A percentile compares a stretch with the other conserved stretches of the same genome.
phyloP scores from a whole-genome alignment of 768 basidiomycete genomes.

The Pulveroboletus sp. region DNA sequence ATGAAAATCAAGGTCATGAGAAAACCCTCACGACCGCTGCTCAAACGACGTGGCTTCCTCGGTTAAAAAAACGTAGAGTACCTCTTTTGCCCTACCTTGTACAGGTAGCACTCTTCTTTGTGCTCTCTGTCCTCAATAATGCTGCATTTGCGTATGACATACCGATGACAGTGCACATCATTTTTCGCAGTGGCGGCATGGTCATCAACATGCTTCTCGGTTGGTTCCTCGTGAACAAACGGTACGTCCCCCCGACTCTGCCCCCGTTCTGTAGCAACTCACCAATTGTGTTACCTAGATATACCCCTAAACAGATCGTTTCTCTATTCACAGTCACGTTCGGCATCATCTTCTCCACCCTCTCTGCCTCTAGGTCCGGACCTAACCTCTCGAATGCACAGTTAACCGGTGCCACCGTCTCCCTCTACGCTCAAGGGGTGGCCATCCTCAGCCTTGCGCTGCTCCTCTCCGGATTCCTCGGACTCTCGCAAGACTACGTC shows the following conservation, averaged over 20 bases:
- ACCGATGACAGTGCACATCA: slow-evolving; percentile 91
- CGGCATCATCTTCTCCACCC: slow-evolving; percentile 76
- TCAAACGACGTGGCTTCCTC: slow-evolving; percentile 31
- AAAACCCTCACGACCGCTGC: not conserved
- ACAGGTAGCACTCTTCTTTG: slow-evolving; percentile 79
- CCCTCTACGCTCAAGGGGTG: slow-evolving; percentile 65
- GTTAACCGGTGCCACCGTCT: not conserved
- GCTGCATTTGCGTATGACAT: slow-evolving; percentile 83
- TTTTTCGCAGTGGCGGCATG: slow-evolving; percentile 86
- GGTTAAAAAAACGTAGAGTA: slow-evolving; percentile 58
- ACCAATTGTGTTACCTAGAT: slow-evolving; percentile 39
- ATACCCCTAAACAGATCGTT: slow-evolving; percentile 55
- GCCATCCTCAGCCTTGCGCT: slow-evolving; percentile 71
- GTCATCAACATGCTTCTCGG: slow-evolving; percentile 81
- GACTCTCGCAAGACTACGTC: slow-evolving; percentile 80
- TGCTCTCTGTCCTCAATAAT: slow-evolving; percentile 82
- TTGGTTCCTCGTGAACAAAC: slow-evolving; percentile 58
- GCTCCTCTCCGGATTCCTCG: slow-evolving; percentile 74
- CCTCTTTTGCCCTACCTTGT: slow-evolving; percentile 69
- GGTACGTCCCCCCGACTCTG: slow-evolving; percentile 35
- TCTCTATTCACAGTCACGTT: slow-evolving; percentile 78
- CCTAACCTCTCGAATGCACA: not conserved
- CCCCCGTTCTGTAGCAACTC: slow-evolving; percentile 7
- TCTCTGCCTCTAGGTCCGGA: slow-evolving; percentile 56
- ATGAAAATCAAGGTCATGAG: not conserved